Conservation (phyloP, 2,329 filamentous ascomycete species). For the Alternaria panax region DNA sequence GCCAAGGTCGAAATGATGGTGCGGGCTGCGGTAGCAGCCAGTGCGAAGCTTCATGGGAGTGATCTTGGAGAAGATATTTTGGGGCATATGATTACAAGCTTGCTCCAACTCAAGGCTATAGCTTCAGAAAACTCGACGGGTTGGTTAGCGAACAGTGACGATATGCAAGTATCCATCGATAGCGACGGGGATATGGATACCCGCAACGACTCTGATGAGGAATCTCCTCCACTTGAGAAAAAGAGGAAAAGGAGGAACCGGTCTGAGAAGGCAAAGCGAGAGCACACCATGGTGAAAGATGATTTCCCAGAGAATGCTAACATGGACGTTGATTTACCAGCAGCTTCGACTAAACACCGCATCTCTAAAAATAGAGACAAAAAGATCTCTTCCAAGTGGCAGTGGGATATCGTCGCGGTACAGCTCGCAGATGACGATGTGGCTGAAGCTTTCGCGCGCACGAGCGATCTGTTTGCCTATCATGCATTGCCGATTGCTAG, state of each 20-base stretch:
- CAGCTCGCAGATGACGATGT: slow-evolving; percentile 5
- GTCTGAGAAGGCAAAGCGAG: neutral
- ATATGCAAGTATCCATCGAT: neutral
- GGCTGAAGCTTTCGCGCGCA: slow-evolving; percentile 18
- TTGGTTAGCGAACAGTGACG: neutral
- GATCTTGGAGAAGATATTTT: slow-evolving; percentile 8
- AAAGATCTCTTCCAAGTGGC: slow-evolving; percentile 25
- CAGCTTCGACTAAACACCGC: neutral
- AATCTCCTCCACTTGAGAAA: neutral
- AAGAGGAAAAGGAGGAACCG: neutral
- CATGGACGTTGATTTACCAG: neutral
- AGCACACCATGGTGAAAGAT: neutral
- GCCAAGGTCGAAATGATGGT: slow-evolving; percentile 23
- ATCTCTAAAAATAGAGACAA: slow-evolving; percentile 10
- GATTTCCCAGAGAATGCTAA: neutral
- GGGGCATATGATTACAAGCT: neutral
- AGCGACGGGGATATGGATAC: neutral
- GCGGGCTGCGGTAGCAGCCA: slow-evolving; percentile 15
- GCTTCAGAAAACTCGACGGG: slow-evolving; percentile 1
- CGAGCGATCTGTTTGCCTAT: slow-evolving; percentile 34
- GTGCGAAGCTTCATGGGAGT: slow-evolving; percentile 16
- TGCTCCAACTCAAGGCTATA: neutral
- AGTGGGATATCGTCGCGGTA: slow-evolving; percentile 29
- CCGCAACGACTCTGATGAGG: neutral
- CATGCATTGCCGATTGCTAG: slow-evolving; percentile 31